A percentile compares a stretch with the other conserved stretches of the same genome.
Evolutionary conservation across 768 basidiomycete genomes (phyloP).

Genomic region (Lyophyllum semitale): DNA sequence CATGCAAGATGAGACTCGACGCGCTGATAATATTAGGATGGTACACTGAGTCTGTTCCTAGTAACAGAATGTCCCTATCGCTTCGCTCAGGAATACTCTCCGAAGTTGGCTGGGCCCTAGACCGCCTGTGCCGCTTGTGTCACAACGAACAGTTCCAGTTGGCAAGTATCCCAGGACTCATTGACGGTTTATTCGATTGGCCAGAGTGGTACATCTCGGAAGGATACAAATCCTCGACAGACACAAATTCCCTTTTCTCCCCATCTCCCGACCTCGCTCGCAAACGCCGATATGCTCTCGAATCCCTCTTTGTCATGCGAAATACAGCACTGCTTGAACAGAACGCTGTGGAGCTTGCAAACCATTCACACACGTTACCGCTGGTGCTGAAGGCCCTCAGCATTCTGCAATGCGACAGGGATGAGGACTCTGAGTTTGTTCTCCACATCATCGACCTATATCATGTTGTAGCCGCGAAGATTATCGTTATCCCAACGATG

Average conservation of each 20-base stretch:
- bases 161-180: slow-evolving; percentile 71
- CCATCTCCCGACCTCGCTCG: slow-evolving; percentile 47
- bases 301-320: slow-evolving; percentile 84
- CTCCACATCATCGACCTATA: slow-evolving; percentile 73
- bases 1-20: slow-evolving; percentile 2
- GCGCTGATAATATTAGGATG: slow-evolving; percentile 52
- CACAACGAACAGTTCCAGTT: slow-evolving; percentile 79
- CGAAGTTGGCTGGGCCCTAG: slow-evolving; percentile 89
- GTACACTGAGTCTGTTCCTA: slow-evolving; percentile 80
- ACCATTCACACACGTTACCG: slow-evolving; percentile 61
- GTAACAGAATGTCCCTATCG: slow-evolving; percentile 90
- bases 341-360: slow-evolving; percentile 63
- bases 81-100: slow-evolving; percentile 79
- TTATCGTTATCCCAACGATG: slow-evolving; percentile 32
- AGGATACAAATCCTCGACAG: slow-evolving; percentile 50
- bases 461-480: slow-evolving; percentile 57
- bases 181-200: slow-evolving; percentile 85
- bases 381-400: slow-evolving; percentile 68
- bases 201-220: slow-evolving; percentile 80
- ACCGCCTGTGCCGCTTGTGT: slow-evolving; percentile 80
- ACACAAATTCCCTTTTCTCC: slow-evolving; percentile 55
- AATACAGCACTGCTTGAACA: slow-evolving; percentile 75
- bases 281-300: slow-evolving; percentile 76
- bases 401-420: slow-evolving; percentile 59
- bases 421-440: slow-evolving; percentile 72